Evolutionary conservation across 2,329 filamentous ascomycete species (phyloP), one percentile per base, ranked within the genome.

Genomic region (Dothidotthia symphoricarpi): DNA sequence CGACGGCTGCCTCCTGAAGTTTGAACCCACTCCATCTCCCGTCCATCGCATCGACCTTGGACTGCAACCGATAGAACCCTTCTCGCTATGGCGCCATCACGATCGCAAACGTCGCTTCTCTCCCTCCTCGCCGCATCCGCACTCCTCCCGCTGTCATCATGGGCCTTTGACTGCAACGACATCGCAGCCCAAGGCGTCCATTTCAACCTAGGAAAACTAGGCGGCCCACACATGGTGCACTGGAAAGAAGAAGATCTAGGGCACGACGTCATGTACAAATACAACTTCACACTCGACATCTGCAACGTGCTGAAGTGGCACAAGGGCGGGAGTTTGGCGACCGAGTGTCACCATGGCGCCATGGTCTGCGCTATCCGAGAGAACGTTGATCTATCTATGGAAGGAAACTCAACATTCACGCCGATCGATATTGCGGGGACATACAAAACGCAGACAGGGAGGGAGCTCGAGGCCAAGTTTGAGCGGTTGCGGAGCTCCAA

Each of bases 221-320:
- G 70, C 5, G 86, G 85, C 1, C 82, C 84, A 24, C 84, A 85
- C 62, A 79, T 81, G 0, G 81, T 88, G 25, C 75, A 87, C 56
- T 73, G 73, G 51, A 67, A 75, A 24, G 61, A 70, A 11, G 56
- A 63, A 4, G 61, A 69, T 14, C 41, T 62, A 7, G 58, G 57
- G 6, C 74, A 75, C 14, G 75, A 72, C 12, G 72, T 73, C 12
- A 71, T 78, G 17, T 74, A 73, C 43, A 93, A 93, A 65, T 88
- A 82, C 16, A 91, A 87, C 28, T 94, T 88, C 66, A 90, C 86
- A 1, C 62, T 94, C 40, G 85, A 94, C 56, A 74, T 94, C 32
- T 95, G 88, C 69, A 69, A 73, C 35, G 74, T 79, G 6, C 69
- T 95, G 49, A 78, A 79, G 63, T 77, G 78, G 61, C 76, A 74